These are phyloP conservation scores for Chytriomyces hyalinus DNA, from an alignment of 192 early-diverging fungal genomes.

Conservation along the genomic window DNA sequence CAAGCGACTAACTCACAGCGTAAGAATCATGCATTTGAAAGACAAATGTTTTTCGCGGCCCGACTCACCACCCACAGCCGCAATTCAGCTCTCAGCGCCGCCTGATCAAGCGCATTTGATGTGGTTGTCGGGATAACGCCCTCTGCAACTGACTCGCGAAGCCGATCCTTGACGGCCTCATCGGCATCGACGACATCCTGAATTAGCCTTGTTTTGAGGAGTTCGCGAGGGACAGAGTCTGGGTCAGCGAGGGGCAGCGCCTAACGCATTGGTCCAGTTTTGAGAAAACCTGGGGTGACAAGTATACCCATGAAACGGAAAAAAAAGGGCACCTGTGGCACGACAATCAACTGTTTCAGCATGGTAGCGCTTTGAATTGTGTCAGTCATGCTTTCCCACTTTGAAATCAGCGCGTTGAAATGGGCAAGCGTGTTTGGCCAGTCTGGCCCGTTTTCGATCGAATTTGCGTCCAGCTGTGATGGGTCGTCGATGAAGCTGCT, in stretches of 20 bases:
- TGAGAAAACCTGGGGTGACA: background rate
- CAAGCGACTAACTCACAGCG: background rate
- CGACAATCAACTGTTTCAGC: constrained; percentile 6
- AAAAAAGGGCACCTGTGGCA: background rate
- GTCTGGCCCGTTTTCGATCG: background rate
- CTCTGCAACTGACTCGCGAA: background rate
- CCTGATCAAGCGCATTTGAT: constrained; percentile 4
- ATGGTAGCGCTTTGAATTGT: background rate
- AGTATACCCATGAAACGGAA: background rate
- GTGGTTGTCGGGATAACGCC: background rate
- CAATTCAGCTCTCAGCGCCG: constrained; percentile 9
- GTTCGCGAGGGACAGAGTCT: constrained; percentile 12
- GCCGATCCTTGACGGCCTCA: background rate
- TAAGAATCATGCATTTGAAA: background rate
- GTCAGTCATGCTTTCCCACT: constrained; percentile 17
- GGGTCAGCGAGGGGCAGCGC: background rate
- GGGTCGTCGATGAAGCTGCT: constrained; percentile 16
- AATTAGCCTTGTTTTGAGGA: constrained; percentile 14
- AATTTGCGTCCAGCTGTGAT: background rate
- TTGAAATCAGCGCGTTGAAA: constrained; percentile 34
- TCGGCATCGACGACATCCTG: constrained; percentile 26
- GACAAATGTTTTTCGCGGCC: background rate
- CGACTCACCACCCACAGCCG: constrained; percentile 14
- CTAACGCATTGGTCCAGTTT: background rate
- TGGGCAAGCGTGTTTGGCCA: constrained; percentile 23